Evolutionary conservation across 257 asterid genomes (phyloP).

Genomic region (Parsonsia alboflavescens): DNA sequence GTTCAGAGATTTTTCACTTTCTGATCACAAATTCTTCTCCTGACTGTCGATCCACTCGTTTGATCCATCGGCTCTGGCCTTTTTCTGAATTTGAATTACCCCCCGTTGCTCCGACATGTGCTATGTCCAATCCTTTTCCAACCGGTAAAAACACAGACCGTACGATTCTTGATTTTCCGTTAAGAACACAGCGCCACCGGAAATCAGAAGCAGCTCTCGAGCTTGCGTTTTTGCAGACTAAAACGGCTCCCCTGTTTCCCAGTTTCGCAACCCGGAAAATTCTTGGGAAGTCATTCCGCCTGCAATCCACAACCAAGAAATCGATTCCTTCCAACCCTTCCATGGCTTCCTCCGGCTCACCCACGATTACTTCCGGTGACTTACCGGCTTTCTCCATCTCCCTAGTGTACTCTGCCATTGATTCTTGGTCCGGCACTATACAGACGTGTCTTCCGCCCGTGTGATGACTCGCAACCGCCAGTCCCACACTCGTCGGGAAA

Average conservation of each 20-base stretch:
- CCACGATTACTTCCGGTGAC: conserved; percentile 36
- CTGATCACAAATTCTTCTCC: conserved; percentile 65
- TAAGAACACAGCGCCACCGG: conserved; percentile 57
- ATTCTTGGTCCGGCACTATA: conserved; percentile 53
- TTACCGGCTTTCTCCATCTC: conserved; percentile 45
- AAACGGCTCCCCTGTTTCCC: conserved; percentile 72
- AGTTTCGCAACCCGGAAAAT: conserved; percentile 51
- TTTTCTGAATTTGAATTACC: conserved; percentile 15
- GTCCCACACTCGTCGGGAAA: conserved; percentile 62
- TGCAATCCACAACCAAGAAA: conserved; percentile 67
- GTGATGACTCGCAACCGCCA: conserved; percentile 58
- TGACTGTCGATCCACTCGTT: conserved; percentile 39
- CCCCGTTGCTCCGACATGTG: conserved; percentile 54
- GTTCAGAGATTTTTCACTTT: conserved; percentile 22
- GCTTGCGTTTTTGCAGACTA: conserved; percentile 73
- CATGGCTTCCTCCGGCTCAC: conserved; percentile 41
- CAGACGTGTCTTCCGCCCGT: conserved; percentile 71
- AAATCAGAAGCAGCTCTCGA: conserved; percentile 40
- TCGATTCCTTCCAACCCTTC: conserved; percentile 47
- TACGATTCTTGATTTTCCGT: conserved; percentile 51
- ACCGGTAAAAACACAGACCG: conserved; percentile 75
- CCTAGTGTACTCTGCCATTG: conserved; percentile 36
- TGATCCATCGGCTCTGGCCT: conserved; percentile 51
- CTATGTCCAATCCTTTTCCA: conserved; percentile 77
- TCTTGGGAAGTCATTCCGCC: conserved; percentile 34